Evolutionary conservation across 176 grass and related monocot genomes (phyloP), one percentile per base, ranked within the genome.

Genomic region (Tillandsia leiboldiana): DNA sequence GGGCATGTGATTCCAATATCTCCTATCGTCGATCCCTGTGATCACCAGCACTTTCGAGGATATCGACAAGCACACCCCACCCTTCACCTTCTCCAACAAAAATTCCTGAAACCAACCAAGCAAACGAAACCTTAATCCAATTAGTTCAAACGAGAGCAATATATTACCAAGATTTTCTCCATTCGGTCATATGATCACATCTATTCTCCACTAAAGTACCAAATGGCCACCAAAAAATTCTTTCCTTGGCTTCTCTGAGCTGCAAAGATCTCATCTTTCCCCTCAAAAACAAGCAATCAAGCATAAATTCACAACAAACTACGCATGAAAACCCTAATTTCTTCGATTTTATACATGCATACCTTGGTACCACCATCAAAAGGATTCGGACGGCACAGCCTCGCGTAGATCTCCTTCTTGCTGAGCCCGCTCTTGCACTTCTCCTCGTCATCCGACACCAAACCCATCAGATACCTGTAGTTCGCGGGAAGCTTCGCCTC

Each of bases 21-120:
- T 90, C 48, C 86, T 49, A 53, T 99, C 91, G 15, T 91, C 82
- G 29, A 90, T 83, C n/a, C 82, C 80, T 2, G 77, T 93, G n/a
- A 99, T 99, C 48, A 75, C 72, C 89, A 99, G 81, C 0, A 77
- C 83, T 74, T 85, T 99, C 28, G 94, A 99, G 58, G 94, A 93
- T 69, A 99, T 99, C 50, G 77, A 78, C 67, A 93, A 78, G 63
- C 94, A 93, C 77, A 99, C 58, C 28, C 72, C 71, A 57, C 82
- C 94, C 62, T 78, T 88, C 28, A 67, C 71, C 75, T 86, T 99
- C 70, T 90, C 74, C 70, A 99, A 76, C 87, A 86, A 99, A 57
- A 93, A 99, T 83, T 90, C 87, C 94, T 97, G 24, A 24, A 86
- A 80, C 47, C 33, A 64, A 42, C 33, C 33, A 42, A 42, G 33